Evolutionary conservation across 148 eudicot genomes (phyloP).

Genomic region (Rhododendron ovatum): DNA sequence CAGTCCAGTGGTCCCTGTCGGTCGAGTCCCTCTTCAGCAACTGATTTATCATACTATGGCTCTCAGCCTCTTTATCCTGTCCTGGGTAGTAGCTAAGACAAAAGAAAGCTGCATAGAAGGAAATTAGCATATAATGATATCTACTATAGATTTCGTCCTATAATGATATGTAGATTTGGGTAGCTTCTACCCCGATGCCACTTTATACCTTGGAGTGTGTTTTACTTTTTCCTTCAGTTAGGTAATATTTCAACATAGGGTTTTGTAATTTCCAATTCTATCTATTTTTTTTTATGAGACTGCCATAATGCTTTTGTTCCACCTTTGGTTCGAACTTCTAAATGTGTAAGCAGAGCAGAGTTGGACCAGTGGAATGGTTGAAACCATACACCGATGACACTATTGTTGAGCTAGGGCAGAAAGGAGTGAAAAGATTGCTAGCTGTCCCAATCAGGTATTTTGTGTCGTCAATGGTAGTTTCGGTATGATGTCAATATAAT

Average conservation of each 20-base stretch:
- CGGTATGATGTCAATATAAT: neutral
- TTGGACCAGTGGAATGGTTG: constrained; percentile 99
- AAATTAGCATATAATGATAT: neutral
- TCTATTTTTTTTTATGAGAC: neutral
- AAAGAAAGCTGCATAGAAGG: too few relatives aligned
- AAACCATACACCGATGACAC: constrained; percentile 96
- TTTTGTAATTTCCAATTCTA: neutral
- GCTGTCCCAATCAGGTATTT: constrained; percentile 93
- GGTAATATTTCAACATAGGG: neutral
- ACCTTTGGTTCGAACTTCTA: constrained; percentile 2
- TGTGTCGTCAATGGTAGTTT: neutral
- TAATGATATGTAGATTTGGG: neutral
- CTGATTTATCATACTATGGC: too few relatives aligned
- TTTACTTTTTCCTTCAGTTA: neutral
- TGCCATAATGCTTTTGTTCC: neutral
- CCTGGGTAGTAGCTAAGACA: too few relatives aligned
- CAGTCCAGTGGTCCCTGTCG: too few relatives aligned
- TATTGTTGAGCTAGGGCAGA: constrained; percentile 80
- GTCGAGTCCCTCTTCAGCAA: too few relatives aligned
- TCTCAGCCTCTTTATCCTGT: too few relatives aligned
- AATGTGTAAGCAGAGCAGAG: constrained; percentile 73
- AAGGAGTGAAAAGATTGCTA: constrained; percentile 87
- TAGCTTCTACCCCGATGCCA: neutral
- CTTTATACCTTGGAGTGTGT: neutral
- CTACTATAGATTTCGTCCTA: neutral